These are phyloP conservation scores for Myxozyma lipomycoides DNA, from an alignment of 805 yeast genomes.

Conservation along the genomic window DNA sequence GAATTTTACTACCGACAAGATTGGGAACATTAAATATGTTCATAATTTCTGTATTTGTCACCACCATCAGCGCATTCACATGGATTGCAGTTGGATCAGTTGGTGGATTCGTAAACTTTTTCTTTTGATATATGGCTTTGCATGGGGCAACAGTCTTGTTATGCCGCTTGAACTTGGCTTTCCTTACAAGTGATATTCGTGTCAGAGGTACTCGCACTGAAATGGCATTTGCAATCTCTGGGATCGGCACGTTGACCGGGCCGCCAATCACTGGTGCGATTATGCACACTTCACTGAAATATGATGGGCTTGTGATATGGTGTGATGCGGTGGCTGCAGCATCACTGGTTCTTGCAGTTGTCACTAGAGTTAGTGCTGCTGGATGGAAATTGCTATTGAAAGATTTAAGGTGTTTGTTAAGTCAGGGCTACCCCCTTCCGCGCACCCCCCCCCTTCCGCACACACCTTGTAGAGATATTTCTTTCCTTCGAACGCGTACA, in stretches of 20 bases:
- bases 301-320: conserved; percentile 12
- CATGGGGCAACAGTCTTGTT: conserved; percentile 37
- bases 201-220: conserved; percentile 50
- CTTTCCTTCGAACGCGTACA: too few relatives aligned
- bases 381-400: conserved; percentile 2
- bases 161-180: conserved; percentile 35
- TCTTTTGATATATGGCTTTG: conserved; percentile 34
- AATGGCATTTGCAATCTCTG: conserved; percentile 51
- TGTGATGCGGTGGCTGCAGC: conserved; percentile 18
- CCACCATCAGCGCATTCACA: conserved; percentile 35
- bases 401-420: too few relatives aligned
- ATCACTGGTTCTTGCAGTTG: conserved; percentile 4
- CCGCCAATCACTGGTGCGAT: conserved; percentile 36
- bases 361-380: conserved; percentile 3
- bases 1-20: conserved; percentile 46
- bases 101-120: conserved; percentile 35
- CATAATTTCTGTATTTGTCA: conserved; percentile 34
- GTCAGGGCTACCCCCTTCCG: too few relatives aligned
- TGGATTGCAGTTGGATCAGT: conserved; percentile 37
- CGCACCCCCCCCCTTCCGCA: too few relatives aligned
- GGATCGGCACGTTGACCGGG: conserved; percentile 44
- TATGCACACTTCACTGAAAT: conserved; percentile 29
- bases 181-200: conserved; percentile 29
- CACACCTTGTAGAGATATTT: too few relatives aligned
- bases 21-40: conserved; percentile 47